These are phyloP conservation scores for Lactifluus piperatus DNA, from an alignment of 768 basidiomycete species.

Conservation along the genomic window DNA sequence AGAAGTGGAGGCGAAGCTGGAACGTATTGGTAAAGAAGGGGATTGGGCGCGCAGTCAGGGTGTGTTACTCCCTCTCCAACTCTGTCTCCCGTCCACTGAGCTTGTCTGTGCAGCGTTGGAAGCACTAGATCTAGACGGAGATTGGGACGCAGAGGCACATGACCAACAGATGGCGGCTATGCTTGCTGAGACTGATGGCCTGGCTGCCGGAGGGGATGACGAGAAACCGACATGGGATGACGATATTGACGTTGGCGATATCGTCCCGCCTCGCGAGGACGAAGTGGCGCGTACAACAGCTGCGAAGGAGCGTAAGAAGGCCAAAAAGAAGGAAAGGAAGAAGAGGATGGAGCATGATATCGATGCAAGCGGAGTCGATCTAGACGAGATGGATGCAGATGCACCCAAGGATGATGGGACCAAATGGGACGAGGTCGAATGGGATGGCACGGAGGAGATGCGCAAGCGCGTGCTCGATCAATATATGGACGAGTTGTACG, in stretches of 20 bases:
- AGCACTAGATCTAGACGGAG: constrained; percentile 78
- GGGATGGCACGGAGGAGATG: constrained; percentile 88
- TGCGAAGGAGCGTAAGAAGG: constrained; percentile 18
- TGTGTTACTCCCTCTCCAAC: constrained; percentile 7
- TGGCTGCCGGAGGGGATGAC: constrained; percentile 27
- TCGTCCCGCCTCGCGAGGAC: constrained; percentile 33
- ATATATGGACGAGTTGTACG: constrained; percentile 88
- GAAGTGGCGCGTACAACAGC: constrained; percentile 7
- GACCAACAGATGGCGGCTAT: constrained; percentile 75
- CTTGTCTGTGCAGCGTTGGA: constrained; percentile 40
- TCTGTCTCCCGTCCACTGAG: background rate
- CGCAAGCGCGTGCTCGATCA: constrained; percentile 73
- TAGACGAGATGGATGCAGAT: constrained; percentile 46
- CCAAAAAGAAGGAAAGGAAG: constrained; percentile 49
- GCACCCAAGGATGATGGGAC: constrained; percentile 34
- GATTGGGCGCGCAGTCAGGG: constrained; percentile 37
- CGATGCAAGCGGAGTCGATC: constrained; percentile 39
- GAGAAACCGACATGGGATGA: constrained; percentile 90
- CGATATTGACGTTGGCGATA: constrained; percentile 75
- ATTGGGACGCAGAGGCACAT: constrained; percentile 85
- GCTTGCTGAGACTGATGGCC: constrained; percentile 48
- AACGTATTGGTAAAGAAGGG: constrained; percentile 61
- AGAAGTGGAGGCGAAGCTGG: constrained; percentile 68
- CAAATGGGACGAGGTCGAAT: constrained; percentile 48
- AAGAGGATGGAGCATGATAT: constrained; percentile 40